Evolutionary conservation across 2,329 filamentous ascomycete species (phyloP), one percentile per base, ranked within the genome.

Genomic region (Ophiostoma sp.): DNA sequence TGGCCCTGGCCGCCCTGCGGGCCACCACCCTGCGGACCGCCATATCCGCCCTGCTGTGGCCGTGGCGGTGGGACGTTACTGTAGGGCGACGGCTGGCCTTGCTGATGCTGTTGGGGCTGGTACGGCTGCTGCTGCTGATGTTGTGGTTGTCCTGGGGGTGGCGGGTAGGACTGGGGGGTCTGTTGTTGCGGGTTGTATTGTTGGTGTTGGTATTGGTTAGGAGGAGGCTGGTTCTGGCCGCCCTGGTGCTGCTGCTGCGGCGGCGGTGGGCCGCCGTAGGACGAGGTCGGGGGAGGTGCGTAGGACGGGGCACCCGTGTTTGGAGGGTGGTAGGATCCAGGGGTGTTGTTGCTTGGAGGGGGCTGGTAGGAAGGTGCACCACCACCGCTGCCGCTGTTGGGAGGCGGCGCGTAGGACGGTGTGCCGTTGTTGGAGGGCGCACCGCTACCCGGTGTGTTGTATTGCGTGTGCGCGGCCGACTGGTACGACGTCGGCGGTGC

Each of bases 401-500:
- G 36, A 45, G 61, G 63, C 33, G 31, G 48, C 19, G 75, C 76
- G 70, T 80, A 79, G 63, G 76, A 75, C 33, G 72, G 59, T 31
- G 63, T 50, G 19, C 71, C 31, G n/a, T 19, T 52, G 55, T 63
- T 69, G 45, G 66, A 52, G 28, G 66, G 48, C 69, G 74, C 11
- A 52, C 42, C 19, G 12, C 17, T 19, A 6, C 52, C 52, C 15
- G 72, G 72, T 17, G 72, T 15, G 66, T 63, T 77, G 76, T 75
- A 74, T 36, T 77, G 74, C 68, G 77, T 70, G 57, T 76, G 76
- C 36, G 79, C 78, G 25, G 80, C 79, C 36, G 79, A 82, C 77
- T 90, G 87, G 79, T 91, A 91, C 7, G 88, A 86, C 17, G 86
- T 81, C n/a, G 89, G 87, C 15, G 91, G 91, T 52, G 90, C 88